Base-by-base conservation (phyloP, 2,329 filamentous ascomycete genomes). In the Botrytis byssoidea region DNA sequence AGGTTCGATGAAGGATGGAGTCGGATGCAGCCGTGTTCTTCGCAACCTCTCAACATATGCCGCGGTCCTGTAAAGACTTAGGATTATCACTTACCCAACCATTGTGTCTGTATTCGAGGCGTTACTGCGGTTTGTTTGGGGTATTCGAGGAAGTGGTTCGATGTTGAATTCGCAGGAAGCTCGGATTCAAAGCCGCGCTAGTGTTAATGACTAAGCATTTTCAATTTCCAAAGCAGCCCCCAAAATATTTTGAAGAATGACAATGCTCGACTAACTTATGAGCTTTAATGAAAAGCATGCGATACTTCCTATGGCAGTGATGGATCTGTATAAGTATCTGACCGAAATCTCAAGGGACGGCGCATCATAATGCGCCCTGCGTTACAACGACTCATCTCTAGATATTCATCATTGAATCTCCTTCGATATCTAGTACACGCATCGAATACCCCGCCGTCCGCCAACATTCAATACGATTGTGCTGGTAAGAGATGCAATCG, bases 51-150 rank as follows among this genome's bases (percentile, higher is more conserved):
- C 12, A 10, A 32, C 59, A 65, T 42, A 25, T 25, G 2, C 4
- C 7, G 18, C 12, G 16, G 3, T 55, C 25, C 44, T 25, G 4
- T 25, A 44, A 40, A 20, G 55, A 72, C 74, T 74, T 70, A n/a
- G 25, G 32, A 3, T 18, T 48, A 71, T 67, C 7, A 76, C 79
- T 72, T 77, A 81, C 80, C 80, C 80, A 79, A 80, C 78, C 79
- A 80, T 80, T 80, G 75, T 79, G 77, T 73, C 48, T 77, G 74
- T 76, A 64, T 74, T 76, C 42, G 18, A 55, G 57, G 57, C 42
- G 59, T 70, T 55, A 70, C 14, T 57, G n/a, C 35, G 44, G 37
- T 64, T 64, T 70, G 35, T 55, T 65, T 71, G 44, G n/a, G 37
- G 44, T 40, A 71, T 71, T 65, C 25, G 67, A 71, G 73, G 64